Evolutionary conservation across 2,329 filamentous ascomycete genomes (phyloP).

Genomic region (Neofusicoccum sp.): DNA sequence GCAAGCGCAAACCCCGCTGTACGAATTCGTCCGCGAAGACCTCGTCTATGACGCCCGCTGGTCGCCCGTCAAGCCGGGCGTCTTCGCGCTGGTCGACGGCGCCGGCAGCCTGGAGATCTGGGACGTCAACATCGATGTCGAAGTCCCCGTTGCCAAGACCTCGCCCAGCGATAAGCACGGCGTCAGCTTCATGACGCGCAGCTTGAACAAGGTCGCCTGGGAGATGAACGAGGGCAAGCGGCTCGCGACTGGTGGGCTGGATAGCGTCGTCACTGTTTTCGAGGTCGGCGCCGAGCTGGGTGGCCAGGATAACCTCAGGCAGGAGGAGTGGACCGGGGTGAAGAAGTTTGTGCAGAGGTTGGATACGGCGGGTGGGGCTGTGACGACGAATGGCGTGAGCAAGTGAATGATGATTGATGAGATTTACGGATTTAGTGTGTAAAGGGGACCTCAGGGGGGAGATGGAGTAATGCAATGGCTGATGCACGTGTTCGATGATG

Average conservation of each 20-base stretch:
- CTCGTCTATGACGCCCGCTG: slow-evolving; percentile 95
- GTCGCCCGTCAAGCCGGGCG: slow-evolving; percentile 91
- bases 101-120: slow-evolving; percentile 91
- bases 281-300: slow-evolving; percentile 84
- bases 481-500: background rate
- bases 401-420: background rate
- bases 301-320: slow-evolving; percentile 78
- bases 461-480: background rate
- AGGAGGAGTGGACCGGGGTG: slow-evolving; percentile 90
- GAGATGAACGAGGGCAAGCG: slow-evolving; percentile 85
- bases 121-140: slow-evolving; percentile 90
- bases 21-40: slow-evolving; percentile 92
- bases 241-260: slow-evolving; percentile 87
- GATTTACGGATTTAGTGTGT: too few relatives aligned
- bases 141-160: slow-evolving; percentile 84
- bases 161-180: slow-evolving; percentile 62
- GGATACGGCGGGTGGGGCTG: slow-evolving; percentile 47
- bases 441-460: background rate
- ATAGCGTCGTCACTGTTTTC: slow-evolving; percentile 88
- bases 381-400: slow-evolving; percentile 7
- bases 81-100: slow-evolving; percentile 93
- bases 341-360: slow-evolving; percentile 84
- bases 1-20: slow-evolving; percentile 68
- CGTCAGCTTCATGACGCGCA: slow-evolving; percentile 72
- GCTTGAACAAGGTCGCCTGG: slow-evolving; percentile 93